Conservation (phyloP, 208 protist species). For the Leishmania gerbilli region DNA sequence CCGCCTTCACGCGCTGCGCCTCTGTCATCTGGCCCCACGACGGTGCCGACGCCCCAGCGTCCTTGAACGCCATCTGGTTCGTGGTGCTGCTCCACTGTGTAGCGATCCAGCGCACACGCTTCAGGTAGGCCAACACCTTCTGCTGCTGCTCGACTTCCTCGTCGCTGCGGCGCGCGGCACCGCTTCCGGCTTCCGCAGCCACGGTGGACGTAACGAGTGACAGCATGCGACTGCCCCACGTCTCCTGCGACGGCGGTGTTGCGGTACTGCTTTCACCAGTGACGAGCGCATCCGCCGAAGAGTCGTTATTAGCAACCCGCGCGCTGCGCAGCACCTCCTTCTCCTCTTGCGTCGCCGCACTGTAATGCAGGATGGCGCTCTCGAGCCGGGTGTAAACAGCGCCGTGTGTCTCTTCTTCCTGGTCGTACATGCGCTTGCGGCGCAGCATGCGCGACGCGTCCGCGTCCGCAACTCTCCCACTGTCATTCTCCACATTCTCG, state of each 20-base stretch:
- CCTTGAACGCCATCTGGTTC: conserved; percentile 8
- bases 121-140: conserved; percentile 57
- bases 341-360: conserved; percentile 16
- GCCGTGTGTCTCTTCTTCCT: conserved; percentile 20
- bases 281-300: background rate
- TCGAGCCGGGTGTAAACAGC: conserved; percentile 28
- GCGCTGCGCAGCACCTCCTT: conserved; percentile 21
- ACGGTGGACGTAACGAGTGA: conserved; percentile 19
- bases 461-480: conserved; percentile 5
- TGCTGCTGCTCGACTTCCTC: conserved; percentile 32
- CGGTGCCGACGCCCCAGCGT: conserved; percentile 15
- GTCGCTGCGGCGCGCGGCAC: conserved; percentile 3
- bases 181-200: background rate
- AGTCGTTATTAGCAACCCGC: conserved; percentile 5
- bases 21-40: conserved; percentile 51
- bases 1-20: conserved; percentile 43
- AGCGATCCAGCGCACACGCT: conserved; percentile 63
- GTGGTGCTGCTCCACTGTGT: conserved; percentile 38
- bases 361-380: conserved; percentile 23
- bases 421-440: conserved; percentile 15
- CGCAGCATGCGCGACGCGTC: conserved; percentile 16
- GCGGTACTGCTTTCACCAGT: conserved; percentile 1
- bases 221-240: conserved; percentile 32
- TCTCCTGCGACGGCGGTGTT: background rate
- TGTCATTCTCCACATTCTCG: background rate